Conservation (phyloP, 176 grass and related monocot genomes). For the Ananas comosus region DNA sequence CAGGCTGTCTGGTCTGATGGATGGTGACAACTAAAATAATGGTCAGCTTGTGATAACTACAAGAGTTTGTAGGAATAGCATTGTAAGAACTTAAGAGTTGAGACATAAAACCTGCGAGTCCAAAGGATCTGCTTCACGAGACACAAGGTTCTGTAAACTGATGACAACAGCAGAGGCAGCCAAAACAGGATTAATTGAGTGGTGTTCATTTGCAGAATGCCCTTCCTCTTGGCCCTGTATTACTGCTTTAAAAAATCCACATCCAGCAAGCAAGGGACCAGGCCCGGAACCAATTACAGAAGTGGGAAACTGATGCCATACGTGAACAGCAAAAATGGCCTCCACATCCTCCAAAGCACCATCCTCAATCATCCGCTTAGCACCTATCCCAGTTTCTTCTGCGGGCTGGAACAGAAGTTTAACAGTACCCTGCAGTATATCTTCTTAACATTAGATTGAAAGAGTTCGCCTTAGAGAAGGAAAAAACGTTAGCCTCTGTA, state of each 20-base stretch:
- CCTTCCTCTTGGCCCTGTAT: constrained; percentile 20
- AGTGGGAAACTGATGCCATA: constrained; percentile 54
- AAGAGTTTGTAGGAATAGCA: neutral
- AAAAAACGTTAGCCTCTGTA: neutral
- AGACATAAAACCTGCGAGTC: constrained; percentile 54
- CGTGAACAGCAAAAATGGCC: constrained; percentile 93
- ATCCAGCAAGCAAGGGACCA: constrained; percentile 78
- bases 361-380: constrained; percentile 92
- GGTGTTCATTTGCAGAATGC: constrained; percentile 7
- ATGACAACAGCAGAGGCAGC: constrained; percentile 61
- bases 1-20: too few relatives aligned
- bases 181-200: constrained; percentile 31
- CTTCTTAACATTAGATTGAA: constrained; percentile 1
- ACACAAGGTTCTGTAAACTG: constrained; percentile 74
- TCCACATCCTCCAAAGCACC: constrained; percentile 79
- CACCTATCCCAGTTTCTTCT: constrained; percentile 79
- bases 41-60: neutral
- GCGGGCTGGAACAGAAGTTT: constrained; percentile 94
- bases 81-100: neutral
- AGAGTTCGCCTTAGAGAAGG: neutral
- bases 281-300: constrained; percentile 66
- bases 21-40: too few relatives aligned
- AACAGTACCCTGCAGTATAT: constrained; percentile 66
- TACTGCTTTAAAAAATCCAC: constrained; percentile 82
- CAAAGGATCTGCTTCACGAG: constrained; percentile 75